Evolutionary conservation across 768 basidiomycete genomes (phyloP), one percentile per base, ranked within the genome.

Genomic region (Lactarius hatsudake): DNA sequence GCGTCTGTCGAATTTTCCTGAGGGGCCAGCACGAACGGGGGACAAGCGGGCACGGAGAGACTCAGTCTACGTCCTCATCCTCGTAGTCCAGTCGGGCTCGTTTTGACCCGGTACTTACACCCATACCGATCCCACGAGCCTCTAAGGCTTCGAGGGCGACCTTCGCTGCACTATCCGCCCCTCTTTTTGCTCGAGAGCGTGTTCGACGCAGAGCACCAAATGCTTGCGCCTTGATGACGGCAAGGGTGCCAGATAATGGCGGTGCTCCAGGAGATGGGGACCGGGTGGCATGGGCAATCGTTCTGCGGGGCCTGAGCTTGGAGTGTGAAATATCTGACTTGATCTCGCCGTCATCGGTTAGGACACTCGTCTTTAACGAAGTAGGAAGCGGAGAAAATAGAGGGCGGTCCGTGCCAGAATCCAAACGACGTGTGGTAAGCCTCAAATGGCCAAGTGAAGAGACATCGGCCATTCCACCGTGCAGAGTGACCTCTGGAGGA

Each of bases 171-270:
- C 86, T 87, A 69, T 91, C 91, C 53, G 89, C 84, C 43, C 86
- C 79, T 76, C 85, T 88, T 80, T 89, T 93, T 60, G 85, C 83
- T 68, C 89, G 83, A 53, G 88, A 82, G 66, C 92, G 86, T 63
- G 91, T 89, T 76, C 92, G 83, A 61, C 92, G 88, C 70, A 93
- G 80, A 23, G 90, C 90, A 38, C 92, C 93, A 75, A 94, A 94
- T 45, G 93, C 88, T 75, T 94, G 91, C 53, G 92, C 92, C 79
- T 94, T 94, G 79, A 94, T 93, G 65, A 94, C 91, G 62, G 93
- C 92, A 57, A 94, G 84, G 36, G 93, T 94, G 30, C 90, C 89
- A 59, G 89, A 91, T 74, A 92, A 81, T 32, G 80, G 80, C 66
- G 82, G 79, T 62, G 73, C 63, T 40, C 75, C 75, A 20, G 83